phyloP scores from a whole-genome alignment of 495 filamentous ascomycete species.

The Aspergillus egyptiacus region DNA sequence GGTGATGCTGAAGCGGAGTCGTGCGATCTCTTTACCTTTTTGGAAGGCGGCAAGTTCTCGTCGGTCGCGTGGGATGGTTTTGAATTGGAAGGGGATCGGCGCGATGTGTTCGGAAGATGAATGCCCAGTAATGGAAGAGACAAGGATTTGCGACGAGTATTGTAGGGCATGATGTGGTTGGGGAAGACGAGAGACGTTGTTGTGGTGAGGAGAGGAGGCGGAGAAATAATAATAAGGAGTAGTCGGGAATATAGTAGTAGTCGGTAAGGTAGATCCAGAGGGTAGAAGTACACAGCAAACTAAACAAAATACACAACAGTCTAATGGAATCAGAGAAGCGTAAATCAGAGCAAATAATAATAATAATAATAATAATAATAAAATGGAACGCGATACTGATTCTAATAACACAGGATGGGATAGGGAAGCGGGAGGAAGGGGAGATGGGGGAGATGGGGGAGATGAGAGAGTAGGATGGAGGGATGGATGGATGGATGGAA shows the following conservation, averaged over 20 bases:
- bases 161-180: slow-evolving; percentile 73
- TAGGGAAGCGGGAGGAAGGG: neutral
- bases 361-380: slow-evolving; percentile 15
- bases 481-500: slow-evolving; percentile 4
- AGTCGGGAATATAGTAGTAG: no score
- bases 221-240: slow-evolving; percentile 15
- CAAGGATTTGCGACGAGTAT: slow-evolving; percentile 94
- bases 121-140: slow-evolving; percentile 92
- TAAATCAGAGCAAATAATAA: slow-evolving; percentile 6
- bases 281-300: slow-evolving; percentile 5
- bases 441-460: slow-evolving; percentile 6
- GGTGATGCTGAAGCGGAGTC: slow-evolving; percentile 48
- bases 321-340: slow-evolving; percentile 1
- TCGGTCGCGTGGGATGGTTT: slow-evolving; percentile 48
- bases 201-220: slow-evolving; percentile 1
- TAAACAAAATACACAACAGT: slow-evolving; percentile 6
- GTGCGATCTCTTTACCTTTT: slow-evolving; percentile 84
- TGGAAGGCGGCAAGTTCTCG: slow-evolving; percentile 59
- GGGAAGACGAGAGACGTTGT: slow-evolving; percentile 2
- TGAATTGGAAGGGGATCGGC: slow-evolving; percentile 59
- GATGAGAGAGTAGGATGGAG: slow-evolving; percentile 4
- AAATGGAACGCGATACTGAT: slow-evolving; percentile 11
- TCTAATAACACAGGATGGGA: neutral
- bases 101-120: slow-evolving; percentile 73
- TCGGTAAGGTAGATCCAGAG: slow-evolving; percentile 12